Percentiles rank a stretch among this genome's conserved stretches.
Evolutionary conservation across 306 rosid genomes (phyloP).

Genomic region (Castanospermum australe): DNA sequence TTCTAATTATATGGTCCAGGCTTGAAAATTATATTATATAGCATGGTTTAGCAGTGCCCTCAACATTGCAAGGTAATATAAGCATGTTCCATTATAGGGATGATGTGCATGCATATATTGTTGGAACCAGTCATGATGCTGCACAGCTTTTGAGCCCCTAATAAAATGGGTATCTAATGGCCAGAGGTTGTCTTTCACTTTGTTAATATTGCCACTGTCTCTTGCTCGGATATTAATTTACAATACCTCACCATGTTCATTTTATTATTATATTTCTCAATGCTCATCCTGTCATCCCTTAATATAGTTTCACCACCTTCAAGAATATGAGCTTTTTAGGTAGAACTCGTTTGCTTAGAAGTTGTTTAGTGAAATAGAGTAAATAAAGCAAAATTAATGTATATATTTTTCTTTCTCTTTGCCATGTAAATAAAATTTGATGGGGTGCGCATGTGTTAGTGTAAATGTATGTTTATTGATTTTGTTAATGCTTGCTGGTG

Average conservation of each 20-base stretch:
- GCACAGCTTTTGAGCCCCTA: background rate
- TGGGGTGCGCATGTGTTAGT: background rate
- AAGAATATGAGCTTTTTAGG: background rate
- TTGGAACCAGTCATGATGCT: constrained; percentile 7
- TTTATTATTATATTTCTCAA: background rate
- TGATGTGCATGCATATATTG: background rate
- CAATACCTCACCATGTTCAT: background rate
- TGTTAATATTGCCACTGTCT: background rate
- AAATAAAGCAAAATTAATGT: background rate
- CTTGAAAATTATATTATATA: background rate
- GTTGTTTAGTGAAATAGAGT: background rate
- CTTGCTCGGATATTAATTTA: background rate
- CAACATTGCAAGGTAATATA: background rate
- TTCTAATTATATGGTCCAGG: background rate
- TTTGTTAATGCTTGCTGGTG: background rate
- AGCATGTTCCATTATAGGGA: background rate
- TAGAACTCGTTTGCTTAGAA: background rate
- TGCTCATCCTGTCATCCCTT: background rate
- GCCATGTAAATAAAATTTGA: background rate
- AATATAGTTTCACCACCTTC: background rate
- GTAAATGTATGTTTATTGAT: background rate
- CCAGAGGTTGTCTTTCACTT: background rate
- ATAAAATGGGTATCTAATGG: too few species aligned
- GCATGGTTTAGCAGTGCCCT: background rate
- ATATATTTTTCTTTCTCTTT: background rate